phyloP scores from a whole-genome alignment of 2,329 filamentous ascomycete species.

The Zelopaecilomyces penicillatus region DNA sequence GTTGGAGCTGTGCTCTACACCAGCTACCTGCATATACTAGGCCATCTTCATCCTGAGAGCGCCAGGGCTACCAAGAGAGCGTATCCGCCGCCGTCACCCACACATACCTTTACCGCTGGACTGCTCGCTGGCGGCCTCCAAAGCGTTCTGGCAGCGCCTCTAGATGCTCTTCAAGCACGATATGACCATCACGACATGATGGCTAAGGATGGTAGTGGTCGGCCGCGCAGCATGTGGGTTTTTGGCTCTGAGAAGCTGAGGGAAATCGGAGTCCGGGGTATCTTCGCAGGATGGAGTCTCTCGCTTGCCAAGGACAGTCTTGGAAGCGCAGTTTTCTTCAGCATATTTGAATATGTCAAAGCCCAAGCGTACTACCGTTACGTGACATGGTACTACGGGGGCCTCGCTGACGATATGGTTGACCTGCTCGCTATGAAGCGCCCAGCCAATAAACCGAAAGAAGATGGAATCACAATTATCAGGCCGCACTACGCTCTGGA shows the following conservation, averaged over 20 bases:
- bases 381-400: slow-evolving; percentile 61
- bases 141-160: slow-evolving; percentile 62
- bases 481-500: slow-evolving; percentile 68
- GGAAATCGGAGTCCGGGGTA: slow-evolving; percentile 63
- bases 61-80: slow-evolving; percentile 47
- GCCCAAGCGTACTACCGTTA: slow-evolving; percentile 64
- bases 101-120: slow-evolving; percentile 60
- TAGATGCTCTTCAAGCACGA: slow-evolving; percentile 67
- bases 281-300: slow-evolving; percentile 66
- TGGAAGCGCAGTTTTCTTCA: slow-evolving; percentile 65
- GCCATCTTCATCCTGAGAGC: slow-evolving; percentile 57
- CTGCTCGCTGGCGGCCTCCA: slow-evolving; percentile 61
- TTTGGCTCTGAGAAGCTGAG: slow-evolving; percentile 55
- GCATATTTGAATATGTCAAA: slow-evolving; percentile 68
- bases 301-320: slow-evolving; percentile 62
- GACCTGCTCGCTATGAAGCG: slow-evolving; percentile 40
- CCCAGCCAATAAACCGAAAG: slow-evolving; percentile 19
- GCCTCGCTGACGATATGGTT: slow-evolving; percentile 43
- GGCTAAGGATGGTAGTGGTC: slow-evolving; percentile 29
- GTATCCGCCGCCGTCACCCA: slow-evolving; percentile 58
- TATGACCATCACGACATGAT: slow-evolving; percentile 52
- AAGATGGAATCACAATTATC: slow-evolving; percentile 41
- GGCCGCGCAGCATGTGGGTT: slow-evolving; percentile 60
- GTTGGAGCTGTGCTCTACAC: slow-evolving; percentile 71
- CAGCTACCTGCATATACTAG: slow-evolving; percentile 63